These are phyloP conservation scores for Eruca vesicaria DNA, from an alignment of 441 rosid species.

Conservation along the genomic window DNA sequence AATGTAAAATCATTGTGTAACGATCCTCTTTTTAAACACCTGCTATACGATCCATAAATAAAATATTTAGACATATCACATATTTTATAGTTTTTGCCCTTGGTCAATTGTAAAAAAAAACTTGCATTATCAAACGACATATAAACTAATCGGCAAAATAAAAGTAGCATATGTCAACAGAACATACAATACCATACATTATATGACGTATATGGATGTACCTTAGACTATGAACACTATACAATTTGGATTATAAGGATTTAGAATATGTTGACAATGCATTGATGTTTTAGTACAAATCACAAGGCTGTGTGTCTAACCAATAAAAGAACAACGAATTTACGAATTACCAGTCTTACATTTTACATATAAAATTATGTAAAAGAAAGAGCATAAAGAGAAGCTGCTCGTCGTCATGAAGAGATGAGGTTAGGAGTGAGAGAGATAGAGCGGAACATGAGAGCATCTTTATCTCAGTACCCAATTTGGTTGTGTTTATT, in stretches of 20 bases:
- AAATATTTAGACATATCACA: too few species aligned
- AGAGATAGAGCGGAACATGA: too few species aligned
- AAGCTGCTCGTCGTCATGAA: too few species aligned
- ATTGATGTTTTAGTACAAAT: neutral
- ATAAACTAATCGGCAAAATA: neutral
- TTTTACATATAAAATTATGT: neutral
- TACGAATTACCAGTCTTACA: neutral
- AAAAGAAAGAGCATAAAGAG: too few species aligned
- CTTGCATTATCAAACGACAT: too few species aligned
- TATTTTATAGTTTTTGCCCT: neutral
- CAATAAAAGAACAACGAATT: neutral
- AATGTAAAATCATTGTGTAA: too few species aligned
- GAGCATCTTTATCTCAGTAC: too few species aligned
- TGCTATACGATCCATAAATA: too few species aligned
- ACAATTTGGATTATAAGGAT: neutral
- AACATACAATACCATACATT: neutral
- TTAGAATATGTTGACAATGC: neutral
- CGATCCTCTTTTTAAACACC: too few species aligned
- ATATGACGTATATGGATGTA: neutral
- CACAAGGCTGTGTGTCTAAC: neutral
- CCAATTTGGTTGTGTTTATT: too few species aligned
- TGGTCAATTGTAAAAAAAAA: neutral
- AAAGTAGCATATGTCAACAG: neutral
- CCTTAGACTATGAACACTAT: neutral
- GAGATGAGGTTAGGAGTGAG: too few species aligned